Evolutionary conservation across 768 basidiomycete species (phyloP).

Genomic region (Mrakia blollopis): DNA sequence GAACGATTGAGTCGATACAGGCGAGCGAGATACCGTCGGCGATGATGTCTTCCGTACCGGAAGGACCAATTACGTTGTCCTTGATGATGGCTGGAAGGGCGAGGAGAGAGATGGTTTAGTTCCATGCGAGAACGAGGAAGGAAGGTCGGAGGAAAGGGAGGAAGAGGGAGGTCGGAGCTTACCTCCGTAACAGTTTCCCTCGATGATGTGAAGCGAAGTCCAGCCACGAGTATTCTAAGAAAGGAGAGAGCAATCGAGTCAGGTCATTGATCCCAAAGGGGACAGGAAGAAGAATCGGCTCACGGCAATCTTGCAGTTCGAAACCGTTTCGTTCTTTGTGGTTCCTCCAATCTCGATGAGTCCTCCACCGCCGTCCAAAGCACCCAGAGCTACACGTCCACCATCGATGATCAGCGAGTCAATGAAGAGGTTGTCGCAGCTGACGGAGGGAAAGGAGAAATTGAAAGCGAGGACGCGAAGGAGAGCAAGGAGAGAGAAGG

Average conservation of each 20-base stretch:
- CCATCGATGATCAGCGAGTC: constrained; percentile 16
- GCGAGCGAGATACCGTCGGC: constrained; percentile 19
- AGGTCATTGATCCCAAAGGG: neutral
- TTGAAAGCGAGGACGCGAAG: neutral
- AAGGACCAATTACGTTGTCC: constrained; percentile 18
- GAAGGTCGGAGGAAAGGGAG: too few relatives aligned
- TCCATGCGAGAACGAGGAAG: too few relatives aligned
- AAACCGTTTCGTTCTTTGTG: neutral
- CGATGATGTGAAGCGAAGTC: neutral
- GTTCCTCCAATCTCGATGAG: constrained; percentile 10
- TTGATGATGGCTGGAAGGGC: neutral
- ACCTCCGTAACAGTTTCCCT: constrained; percentile 8
- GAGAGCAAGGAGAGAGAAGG: neutral
- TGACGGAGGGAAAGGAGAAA: neutral
- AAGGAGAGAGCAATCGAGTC: neutral
- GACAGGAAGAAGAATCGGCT: neutral
- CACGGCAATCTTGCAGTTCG: neutral
- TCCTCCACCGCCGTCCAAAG: neutral
- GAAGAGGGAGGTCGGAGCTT: too few relatives aligned
- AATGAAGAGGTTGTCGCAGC: constrained; percentile 12
- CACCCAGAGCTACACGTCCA: neutral
- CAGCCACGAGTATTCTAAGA: too few relatives aligned
- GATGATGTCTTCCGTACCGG: neutral
- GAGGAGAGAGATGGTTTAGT: too few relatives aligned
- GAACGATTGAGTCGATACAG: neutral